Evolutionary conservation across 1,284 basidiomycete species (phyloP), one percentile per base, ranked within the genome.

Genomic region (Ustilago loliicola): DNA sequence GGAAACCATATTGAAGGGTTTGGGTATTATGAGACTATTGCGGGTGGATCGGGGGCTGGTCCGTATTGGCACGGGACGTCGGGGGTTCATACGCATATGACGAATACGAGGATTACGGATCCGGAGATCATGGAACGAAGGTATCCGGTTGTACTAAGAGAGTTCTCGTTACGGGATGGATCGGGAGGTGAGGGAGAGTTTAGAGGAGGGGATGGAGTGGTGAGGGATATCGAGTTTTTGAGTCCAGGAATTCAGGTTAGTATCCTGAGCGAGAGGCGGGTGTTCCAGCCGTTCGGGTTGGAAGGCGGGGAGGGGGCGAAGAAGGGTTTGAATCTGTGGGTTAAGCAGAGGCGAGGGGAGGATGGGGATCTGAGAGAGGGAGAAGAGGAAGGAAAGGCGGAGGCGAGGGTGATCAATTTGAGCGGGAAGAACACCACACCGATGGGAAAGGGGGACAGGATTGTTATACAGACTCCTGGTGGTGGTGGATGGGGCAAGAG

Each of bases 21-120:
- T 92, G 96, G 96, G 1, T 97, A 96, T 87, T 97, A 97, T 86
- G 95, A 97, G 92, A 96, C 94, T 0, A 96, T 98, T 65, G 94
- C 93, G 9, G 96, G 96, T 13, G 96, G 96, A 3, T 81, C 93
- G 6, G 96, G 96, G 2, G 95, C 96, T 0, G 96, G 96, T 0
- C 93, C 94, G 1, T 88, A 88, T 7, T 98, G 95, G 95, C 91
- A 96, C 80, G 96, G 96, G 2, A 87, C 86, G 1, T 80, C 77
- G 11, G 84, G 86, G n/a, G 83, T 84, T 4, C 86, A 86, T 57
- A 82, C 81, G 21, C 94, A 96, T 84, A 97, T 97, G 87, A 97
- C 95, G 5, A 97, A 97, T 87, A 96, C 95, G 7, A 80, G 86
- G n/a, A 86, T 87, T 54, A 87, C 87, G 3, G 96, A 97, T 80